These are phyloP conservation scores for Lasiosphaeria hispida DNA, from an alignment of 495 filamentous ascomycete genomes.

Conservation along the genomic window DNA sequence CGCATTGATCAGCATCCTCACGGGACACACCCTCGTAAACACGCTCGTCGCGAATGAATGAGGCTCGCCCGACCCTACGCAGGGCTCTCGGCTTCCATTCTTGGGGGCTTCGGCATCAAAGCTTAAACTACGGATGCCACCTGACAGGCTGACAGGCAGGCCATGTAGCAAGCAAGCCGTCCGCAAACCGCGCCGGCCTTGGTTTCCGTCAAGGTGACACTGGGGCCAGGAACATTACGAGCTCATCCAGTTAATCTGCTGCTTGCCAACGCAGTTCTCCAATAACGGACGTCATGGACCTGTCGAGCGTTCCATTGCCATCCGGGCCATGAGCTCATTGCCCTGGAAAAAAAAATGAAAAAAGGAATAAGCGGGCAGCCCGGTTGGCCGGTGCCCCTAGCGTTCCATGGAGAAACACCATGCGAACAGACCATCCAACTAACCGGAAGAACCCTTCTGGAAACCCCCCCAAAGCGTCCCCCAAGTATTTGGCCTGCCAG, in stretches of 20 bases:
- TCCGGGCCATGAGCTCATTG: neutral
- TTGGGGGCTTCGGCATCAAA: slow-evolving; percentile 21
- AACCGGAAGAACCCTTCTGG: slow-evolving; percentile 29
- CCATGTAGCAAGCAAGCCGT: neutral
- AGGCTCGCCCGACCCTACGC: slow-evolving; percentile 8
- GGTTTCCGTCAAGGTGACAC: neutral
- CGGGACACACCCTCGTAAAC: neutral
- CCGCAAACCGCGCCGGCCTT: neutral
- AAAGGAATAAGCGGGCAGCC: neutral
- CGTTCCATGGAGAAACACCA: neutral
- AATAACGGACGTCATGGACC: slow-evolving; percentile 27
- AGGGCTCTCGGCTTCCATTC: neutral
- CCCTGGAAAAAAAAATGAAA: slow-evolving; percentile 1
- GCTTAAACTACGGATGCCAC: slow-evolving; percentile 19
- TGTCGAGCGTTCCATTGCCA: neutral
- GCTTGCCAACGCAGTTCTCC: slow-evolving; percentile 20
- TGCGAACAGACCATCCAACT: neutral
- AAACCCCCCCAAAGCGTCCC: slow-evolving; percentile 9
- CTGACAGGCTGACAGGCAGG: slow-evolving; percentile 2
- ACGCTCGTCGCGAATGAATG: slow-evolving; percentile 15
- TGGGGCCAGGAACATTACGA: neutral
- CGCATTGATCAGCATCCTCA: slow-evolving; percentile 24
- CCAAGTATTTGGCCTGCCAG: neutral
- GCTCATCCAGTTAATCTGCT: slow-evolving; percentile 13
- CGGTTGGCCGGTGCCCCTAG: no score